These are phyloP conservation scores for Suillus luteus DNA, from an alignment of 768 basidiomycete genomes.

Conservation along the genomic window DNA sequence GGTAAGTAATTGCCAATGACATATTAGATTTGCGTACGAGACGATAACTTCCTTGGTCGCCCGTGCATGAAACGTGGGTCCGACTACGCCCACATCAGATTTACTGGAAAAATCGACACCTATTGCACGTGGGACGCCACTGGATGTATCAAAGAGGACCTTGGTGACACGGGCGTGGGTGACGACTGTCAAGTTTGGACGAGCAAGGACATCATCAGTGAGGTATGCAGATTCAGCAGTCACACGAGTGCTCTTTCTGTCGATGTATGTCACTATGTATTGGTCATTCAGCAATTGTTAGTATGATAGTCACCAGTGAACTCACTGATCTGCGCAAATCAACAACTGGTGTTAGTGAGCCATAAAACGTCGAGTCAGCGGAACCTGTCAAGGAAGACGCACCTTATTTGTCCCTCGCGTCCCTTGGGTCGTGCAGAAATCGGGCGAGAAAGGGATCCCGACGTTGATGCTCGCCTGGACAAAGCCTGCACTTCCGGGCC, in stretches of 20 bases:
- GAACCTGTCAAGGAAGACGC: conserved; percentile 18
- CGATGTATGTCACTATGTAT: conserved; percentile 13
- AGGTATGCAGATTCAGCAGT: conserved; percentile 28
- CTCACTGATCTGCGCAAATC: conserved; percentile 1
- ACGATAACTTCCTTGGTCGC: conserved; percentile 54
- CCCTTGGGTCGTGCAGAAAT: conserved; percentile 59
- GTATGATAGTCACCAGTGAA: neutral
- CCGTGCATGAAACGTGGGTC: conserved; percentile 41
- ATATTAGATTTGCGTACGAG: conserved; percentile 20
- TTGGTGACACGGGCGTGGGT: conserved; percentile 12
- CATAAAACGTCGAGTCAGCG: neutral
- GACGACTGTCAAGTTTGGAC: conserved; percentile 24
- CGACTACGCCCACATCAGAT: conserved; percentile 14
- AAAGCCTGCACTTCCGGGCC: conserved; percentile 50
- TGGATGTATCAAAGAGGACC: conserved; percentile 11
- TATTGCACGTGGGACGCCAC: conserved; percentile 6
- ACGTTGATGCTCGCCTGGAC: conserved; percentile 51
- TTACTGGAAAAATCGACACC: conserved; percentile 10
- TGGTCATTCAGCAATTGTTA: neutral
- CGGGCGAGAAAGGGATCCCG: conserved; percentile 53
- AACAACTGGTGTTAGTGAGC: neutral
- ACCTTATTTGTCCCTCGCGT: conserved; percentile 66
- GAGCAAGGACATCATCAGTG: conserved; percentile 20
- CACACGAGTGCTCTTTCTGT: conserved; percentile 21
- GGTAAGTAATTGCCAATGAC: conserved; percentile 39